Conservation (phyloP, 2,329 filamentous ascomycete species). For the Beauveria medogensis region DNA sequence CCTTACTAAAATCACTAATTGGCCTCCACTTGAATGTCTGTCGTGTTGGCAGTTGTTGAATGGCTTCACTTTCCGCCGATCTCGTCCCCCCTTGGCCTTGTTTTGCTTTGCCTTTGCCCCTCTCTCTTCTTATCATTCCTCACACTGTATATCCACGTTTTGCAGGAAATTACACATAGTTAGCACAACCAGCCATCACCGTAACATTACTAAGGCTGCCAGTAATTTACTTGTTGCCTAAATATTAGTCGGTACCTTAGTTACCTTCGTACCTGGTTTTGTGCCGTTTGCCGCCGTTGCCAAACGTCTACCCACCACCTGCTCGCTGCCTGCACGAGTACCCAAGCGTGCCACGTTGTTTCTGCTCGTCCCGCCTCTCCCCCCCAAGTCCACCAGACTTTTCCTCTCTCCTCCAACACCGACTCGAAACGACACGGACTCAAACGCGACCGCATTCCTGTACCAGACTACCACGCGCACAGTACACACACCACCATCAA, state of each 20-base stretch:
- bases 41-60: too few species aligned
- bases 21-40: neutral
- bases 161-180: neutral
- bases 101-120: neutral
- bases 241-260: too few species aligned
- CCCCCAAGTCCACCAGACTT: neutral
- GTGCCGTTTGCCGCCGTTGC: neutral
- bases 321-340: too few species aligned
- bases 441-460: neutral
- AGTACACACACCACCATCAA: neutral
- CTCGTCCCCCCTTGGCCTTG: neutral
- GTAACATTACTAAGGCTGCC: neutral
- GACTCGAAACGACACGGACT: neutral
- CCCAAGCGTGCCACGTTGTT: too few species aligned
- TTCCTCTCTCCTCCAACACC: neutral
- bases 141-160: too few species aligned
- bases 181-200: neutral
- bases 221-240: neutral
- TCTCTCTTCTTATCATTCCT: neutral
- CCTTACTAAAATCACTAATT: too few species aligned
- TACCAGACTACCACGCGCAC: neutral
- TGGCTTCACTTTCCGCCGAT: neutral
- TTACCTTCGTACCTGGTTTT: neutral
- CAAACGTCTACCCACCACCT: too few species aligned
- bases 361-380: neutral